Evolutionary conservation across 345 rosid genomes (phyloP).

Genomic region (Psidium guajava): DNA sequence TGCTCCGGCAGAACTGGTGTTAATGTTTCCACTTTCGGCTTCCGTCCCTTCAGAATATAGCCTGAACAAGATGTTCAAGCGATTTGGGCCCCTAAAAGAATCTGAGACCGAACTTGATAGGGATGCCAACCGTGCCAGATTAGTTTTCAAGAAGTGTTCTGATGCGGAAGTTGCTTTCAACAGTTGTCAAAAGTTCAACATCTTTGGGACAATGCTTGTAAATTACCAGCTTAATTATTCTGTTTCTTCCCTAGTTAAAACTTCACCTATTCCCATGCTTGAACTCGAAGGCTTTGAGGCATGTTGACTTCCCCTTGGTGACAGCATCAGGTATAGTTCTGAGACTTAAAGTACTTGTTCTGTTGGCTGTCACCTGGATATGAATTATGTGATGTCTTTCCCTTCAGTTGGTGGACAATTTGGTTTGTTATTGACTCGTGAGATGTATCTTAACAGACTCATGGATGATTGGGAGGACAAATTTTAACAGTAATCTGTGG

Average conservation of each 20-base stretch:
- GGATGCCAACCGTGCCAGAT: constrained; percentile 78
- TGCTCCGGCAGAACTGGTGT: constrained; percentile 69
- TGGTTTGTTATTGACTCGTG: neutral
- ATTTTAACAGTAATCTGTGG: neutral
- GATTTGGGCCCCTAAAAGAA: constrained; percentile 73
- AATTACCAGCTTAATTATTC: constrained; percentile 58
- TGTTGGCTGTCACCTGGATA: too few species aligned
- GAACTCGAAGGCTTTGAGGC: constrained; percentile 24
- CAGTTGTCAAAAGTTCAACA: constrained; percentile 61
- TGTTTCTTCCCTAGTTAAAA: constrained; percentile 29
- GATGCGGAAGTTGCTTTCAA: constrained; percentile 80
- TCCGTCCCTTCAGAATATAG: constrained; percentile 57
- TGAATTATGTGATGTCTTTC: too few species aligned
- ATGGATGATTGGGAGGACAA: neutral
- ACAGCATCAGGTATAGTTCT: neutral
- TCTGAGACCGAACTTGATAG: constrained; percentile 55
- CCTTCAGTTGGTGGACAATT: neutral
- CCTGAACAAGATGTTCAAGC: constrained; percentile 70
- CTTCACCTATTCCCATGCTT: constrained; percentile 20
- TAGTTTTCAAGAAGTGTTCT: constrained; percentile 56
- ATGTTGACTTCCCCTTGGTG: neutral
- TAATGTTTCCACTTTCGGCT: constrained; percentile 58
- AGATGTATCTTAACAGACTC: neutral
- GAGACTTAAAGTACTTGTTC: neutral
- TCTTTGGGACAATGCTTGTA: constrained; percentile 60